Evolutionary conservation across 1,139 yeast genomes (phyloP), one percentile per base, ranked within the genome.

Genomic region (Suhomyces anneliseae): DNA sequence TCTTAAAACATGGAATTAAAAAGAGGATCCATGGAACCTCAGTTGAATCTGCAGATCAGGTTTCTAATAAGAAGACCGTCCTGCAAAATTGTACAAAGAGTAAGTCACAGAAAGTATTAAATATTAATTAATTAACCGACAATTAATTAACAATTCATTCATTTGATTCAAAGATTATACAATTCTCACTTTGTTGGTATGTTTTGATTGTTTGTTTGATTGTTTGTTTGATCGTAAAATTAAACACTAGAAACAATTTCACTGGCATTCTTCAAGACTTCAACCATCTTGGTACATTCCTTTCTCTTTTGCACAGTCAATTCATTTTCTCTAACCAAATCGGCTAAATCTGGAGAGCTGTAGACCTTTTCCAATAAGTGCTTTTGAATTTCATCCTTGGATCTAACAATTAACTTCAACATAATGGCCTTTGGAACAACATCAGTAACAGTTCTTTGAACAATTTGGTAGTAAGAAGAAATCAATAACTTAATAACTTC

Each of bases 251-350:
- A 83, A 39, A 93, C 97, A 65, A 93, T 92, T 62, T 87, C 95
- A 55, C 90, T 83, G 24, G 99, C 99, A 68, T 89, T 85, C 59
- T 76, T 81, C 68, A 93, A 79, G 45, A 92, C 93, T 58, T 88
- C 92, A 48, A 93, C 96, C 98, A 93, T 93, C 74, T 87, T 88
- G 64, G 85, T 73, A 67, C 97, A 92, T 69, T 93, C 99, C 65
- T 86, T 87, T 70, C 99, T 87, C 78, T 97, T 85, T 69, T 90
- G 95, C 51, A 90, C 90, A 0, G 97, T 93, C 55, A 85, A 72
- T 58, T 93, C 99, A 62, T 90, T 90, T 70, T 93, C 99, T 70
- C 87, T 89, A 38, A 93, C 90, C 65, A 93, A 76, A 45, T 85
- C 89, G 43, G 76, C 84, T 61, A 90, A 77, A 54, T 86, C 90